Base-by-base conservation (phyloP, 2,329 filamentous ascomycete species). In the Nannizziopsis barbatae region DNA sequence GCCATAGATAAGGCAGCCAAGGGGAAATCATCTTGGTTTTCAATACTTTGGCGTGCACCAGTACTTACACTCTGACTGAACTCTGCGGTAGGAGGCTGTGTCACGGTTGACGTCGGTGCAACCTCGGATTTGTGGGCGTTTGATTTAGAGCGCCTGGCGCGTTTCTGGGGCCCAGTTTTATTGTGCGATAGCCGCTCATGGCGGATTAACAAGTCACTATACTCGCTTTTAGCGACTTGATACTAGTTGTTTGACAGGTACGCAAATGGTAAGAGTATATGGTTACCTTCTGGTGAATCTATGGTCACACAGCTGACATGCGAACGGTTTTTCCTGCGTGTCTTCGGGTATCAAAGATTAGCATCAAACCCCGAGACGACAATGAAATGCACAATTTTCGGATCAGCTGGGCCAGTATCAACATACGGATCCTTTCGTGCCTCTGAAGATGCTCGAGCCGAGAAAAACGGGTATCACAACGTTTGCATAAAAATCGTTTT, bases 301-400 rank as follows among this genome's bases (percentile, higher is more conserved):
- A 56, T 71, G 71, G 50, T 65, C 65, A 55, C 70, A 72, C 37
- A 71, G 66, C 43, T 71, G 68, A 59, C 70, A 72, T 50, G 69
- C 68, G 53, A 72, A 72, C 4, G 70, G 69, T 49, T 72, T 72
- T 55, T 72, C 70, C 55, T 72, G 71, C 14, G 69, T 72, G 57
- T 72, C 66, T 69, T 55, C 38, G 31, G 35, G 7, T 17, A 35
- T 39, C 18, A 2, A 9, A 20, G 10, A 20, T 37, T 31, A 27
- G 18, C 31, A 41, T n/a, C 37, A 12, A 36, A 27, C 4, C 22
- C 22, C 22, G 22, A 27, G 22, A 27, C 3, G 3, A 4, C 22
- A 7, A 7, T 27, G 22, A 3, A 27, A 7, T 7, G 22, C 7
- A 7, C 3, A 7, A 27, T 27, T 7, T 27, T 7, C 7, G 22